A percentile compares a stretch with the other conserved stretches of the same genome.
Conservation (phyloP, 768 basidiomycete genomes). For the Boletus subparvulus region DNA sequence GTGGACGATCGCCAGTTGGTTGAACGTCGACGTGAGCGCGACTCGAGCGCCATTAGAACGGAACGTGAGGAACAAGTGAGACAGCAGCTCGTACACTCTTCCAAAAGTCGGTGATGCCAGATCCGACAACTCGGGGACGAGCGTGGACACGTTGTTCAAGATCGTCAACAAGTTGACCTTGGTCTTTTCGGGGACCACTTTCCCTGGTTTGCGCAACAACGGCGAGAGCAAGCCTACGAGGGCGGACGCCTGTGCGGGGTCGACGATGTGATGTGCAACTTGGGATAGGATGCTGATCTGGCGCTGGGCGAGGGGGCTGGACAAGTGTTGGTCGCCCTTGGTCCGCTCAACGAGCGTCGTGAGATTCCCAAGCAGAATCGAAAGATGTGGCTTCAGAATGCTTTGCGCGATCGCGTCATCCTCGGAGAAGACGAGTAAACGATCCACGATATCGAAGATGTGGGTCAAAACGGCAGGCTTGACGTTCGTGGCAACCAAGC, state of each 20-base stretch:
- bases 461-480: constrained; percentile 80
- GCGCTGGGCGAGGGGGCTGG: constrained; percentile 71
- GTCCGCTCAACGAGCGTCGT: constrained; percentile 64
- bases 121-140: constrained; percentile 63
- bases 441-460: constrained; percentile 84
- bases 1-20: constrained; percentile 40
- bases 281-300: constrained; percentile 81
- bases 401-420: constrained; percentile 48
- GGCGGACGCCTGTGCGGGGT: constrained; percentile 68
- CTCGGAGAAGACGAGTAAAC: constrained; percentile 52
- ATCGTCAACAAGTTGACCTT: constrained; percentile 82
- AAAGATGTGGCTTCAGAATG: constrained; percentile 69
- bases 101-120: constrained; percentile 41
- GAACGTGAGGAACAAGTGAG: constrained; percentile 74
- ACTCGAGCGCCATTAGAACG: constrained; percentile 70
- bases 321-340: constrained; percentile 48
- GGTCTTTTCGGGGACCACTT: constrained; percentile 78
- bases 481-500: constrained; percentile 78
- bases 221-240: constrained; percentile 76
- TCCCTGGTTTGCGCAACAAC: constrained; percentile 73
- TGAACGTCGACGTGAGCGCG: constrained; percentile 66
- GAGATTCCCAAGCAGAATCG: constrained; percentile 69
- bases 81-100: constrained; percentile 64
- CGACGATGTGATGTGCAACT: constrained; percentile 70
- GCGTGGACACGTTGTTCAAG: constrained; percentile 59